phyloP scores from a whole-genome alignment of 169 alveolate species.

The Eimeria maxima region DNA sequence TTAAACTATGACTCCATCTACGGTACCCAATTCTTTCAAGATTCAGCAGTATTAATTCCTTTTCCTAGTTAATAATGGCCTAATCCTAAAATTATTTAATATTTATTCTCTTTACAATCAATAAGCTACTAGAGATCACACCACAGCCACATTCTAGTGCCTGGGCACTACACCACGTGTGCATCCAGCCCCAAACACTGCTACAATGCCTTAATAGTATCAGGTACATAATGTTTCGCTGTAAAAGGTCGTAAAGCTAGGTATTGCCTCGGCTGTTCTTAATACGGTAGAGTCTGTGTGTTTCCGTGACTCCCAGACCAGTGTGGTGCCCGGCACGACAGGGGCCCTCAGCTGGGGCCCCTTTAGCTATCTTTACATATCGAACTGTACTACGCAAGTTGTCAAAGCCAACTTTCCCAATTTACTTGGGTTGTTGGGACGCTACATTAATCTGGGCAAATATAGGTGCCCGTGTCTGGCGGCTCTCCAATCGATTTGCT shows the following conservation, averaged over 20 bases:
- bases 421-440: background rate
- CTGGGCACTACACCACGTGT: too few species aligned
- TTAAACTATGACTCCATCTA: too few species aligned
- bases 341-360: constrained; percentile 30
- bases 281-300: background rate
- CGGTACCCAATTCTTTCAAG: too few species aligned
- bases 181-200: background rate
- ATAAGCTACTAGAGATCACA: too few species aligned
- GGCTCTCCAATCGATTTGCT: background rate
- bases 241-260: background rate
- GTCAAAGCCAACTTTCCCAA: background rate
- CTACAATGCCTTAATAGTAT: background rate
- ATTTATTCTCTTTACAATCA: too few species aligned
- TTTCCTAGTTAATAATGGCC: too few species aligned
- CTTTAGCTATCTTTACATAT: background rate
- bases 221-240: background rate
- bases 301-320: background rate
- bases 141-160: too few species aligned
- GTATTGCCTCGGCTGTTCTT: background rate
- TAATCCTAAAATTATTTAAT: too few species aligned
- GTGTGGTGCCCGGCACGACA: background rate
- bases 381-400: background rate
- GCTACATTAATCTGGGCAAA: background rate
- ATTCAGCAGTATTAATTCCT: too few species aligned
- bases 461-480: background rate